A percentile compares a stretch with the other conserved stretches of the same genome.
phyloP scores from a whole-genome alignment of 768 basidiomycete species.

The Podaxis sp. region DNA sequence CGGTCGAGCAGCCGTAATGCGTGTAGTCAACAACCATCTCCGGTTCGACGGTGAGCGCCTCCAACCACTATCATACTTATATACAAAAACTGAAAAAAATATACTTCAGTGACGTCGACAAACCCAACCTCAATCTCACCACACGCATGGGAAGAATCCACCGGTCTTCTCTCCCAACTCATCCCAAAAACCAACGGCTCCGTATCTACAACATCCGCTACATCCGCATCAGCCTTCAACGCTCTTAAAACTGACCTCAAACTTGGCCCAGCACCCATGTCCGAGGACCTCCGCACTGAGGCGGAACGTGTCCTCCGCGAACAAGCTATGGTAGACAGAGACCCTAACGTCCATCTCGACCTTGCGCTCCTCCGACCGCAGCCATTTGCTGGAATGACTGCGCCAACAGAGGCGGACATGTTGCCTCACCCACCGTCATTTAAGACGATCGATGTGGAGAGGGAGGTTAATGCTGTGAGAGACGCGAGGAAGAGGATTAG shows the following conservation, averaged over 20 bases:
- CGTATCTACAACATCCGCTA: constrained; percentile 26
- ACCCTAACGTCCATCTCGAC: constrained; percentile 67
- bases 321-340: constrained; percentile 74
- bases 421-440: constrained; percentile 82
- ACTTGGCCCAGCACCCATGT: constrained; percentile 78
- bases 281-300: constrained; percentile 80
- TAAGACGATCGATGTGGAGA: constrained; percentile 81
- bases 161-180: constrained; percentile 78
- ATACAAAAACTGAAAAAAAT: constrained; percentile 18
- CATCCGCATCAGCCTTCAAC: constrained; percentile 68
- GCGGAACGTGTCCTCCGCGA: constrained; percentile 79
- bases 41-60: constrained; percentile 75
- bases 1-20: constrained; percentile 87
- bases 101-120: constrained; percentile 61
- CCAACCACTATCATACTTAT: constrained; percentile 9
- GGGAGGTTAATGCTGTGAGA: constrained; percentile 86
- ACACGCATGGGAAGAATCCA: constrained; percentile 81
- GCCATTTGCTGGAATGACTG: constrained; percentile 51
- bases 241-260: constrained; percentile 74
- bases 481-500: constrained; percentile 93
- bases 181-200: constrained; percentile 59
- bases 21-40: constrained; percentile 92
- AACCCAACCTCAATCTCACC: constrained; percentile 63
- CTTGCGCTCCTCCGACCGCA: constrained; percentile 51
- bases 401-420: constrained; percentile 71